Conservation (phyloP, 495 filamentous ascomycete species). For the Astrothelium subdiscretum region DNA sequence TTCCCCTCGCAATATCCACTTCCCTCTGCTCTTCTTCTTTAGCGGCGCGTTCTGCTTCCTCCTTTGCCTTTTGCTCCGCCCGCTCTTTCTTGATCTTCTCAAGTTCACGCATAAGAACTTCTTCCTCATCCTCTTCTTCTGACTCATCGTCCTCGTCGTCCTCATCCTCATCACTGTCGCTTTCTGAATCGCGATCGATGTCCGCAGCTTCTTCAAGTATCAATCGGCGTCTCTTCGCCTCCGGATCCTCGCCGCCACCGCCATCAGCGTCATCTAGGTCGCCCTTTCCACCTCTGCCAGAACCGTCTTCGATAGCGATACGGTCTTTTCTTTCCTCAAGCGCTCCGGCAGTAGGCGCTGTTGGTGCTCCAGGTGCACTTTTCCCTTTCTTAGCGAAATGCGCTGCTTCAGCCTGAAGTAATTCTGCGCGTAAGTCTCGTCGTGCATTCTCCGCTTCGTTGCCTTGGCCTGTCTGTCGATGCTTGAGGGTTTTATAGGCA, state of each 20-base stretch:
- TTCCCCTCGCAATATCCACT: conserved; percentile 80
- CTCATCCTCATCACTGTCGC: conserved; percentile 62
- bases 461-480: conserved; percentile 83
- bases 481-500: conserved; percentile 83
- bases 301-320: conserved; percentile 7
- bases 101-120: conserved; percentile 79
- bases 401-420: conserved; percentile 75
- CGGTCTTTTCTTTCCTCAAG: not conserved
- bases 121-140: conserved; percentile 81
- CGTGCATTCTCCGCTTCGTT: conserved; percentile 59
- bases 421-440: conserved; percentile 82
- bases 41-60: conserved; percentile 56
- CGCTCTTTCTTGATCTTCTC: conserved; percentile 91
- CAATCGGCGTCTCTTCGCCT: conserved; percentile 65
- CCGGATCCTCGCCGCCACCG: conserved; percentile 55
- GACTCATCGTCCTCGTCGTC: conserved; percentile 43
- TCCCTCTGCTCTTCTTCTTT: conserved; percentile 75
- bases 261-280: conserved; percentile 24
- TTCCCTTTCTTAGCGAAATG: conserved; percentile 80
- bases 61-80: conserved; percentile 70
- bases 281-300: conserved; percentile 22
- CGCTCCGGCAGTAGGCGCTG: conserved; percentile 2
- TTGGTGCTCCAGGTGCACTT: conserved; percentile 21
- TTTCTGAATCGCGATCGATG: conserved; percentile 81
- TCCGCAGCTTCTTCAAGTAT: conserved; percentile 82